phyloP scores from a whole-genome alignment of 148 eudicot genomes.

The Camellia japonica region DNA sequence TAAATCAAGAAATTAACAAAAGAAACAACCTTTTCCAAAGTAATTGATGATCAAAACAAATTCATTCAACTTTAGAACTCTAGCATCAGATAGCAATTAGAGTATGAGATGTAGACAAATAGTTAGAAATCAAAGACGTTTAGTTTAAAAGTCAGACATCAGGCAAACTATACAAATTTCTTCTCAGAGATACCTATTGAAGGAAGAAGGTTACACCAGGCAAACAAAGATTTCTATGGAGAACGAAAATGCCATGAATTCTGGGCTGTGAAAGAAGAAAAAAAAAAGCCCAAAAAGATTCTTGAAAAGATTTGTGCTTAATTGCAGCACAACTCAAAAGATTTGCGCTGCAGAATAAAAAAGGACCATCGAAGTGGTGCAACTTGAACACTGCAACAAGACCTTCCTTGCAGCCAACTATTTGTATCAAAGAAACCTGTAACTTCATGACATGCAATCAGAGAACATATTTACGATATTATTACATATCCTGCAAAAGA shows the following conservation, averaged over 20 bases:
- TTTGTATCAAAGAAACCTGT: constrained; percentile 6
- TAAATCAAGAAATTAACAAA: neutral
- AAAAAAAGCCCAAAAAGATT: constrained; percentile 1
- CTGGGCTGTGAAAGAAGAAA: neutral
- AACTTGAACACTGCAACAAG: constrained; percentile 2
- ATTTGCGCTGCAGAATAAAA: neutral
- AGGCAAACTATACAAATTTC: neutral
- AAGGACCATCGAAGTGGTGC: neutral
- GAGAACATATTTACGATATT: constrained; percentile 14
- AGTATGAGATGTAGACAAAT: neutral
- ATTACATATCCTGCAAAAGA: constrained; percentile 34
- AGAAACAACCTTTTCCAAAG: neutral
- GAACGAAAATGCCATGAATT: neutral
- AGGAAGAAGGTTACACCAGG: neutral
- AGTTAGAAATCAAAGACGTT: neutral
- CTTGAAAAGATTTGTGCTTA: constrained; percentile 1
- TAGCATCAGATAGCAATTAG: neutral
- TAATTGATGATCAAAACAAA: neutral
- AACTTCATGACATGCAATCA: constrained; percentile 9
- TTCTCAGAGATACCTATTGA: neutral
- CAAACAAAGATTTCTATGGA: neutral
- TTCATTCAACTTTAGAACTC: neutral
- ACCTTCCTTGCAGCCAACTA: neutral
- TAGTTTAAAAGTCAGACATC: neutral
- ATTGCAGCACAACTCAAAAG: neutral